phyloP scores from a whole-genome alignment of 805 yeast genomes.

The Kazachstania africana region DNA sequence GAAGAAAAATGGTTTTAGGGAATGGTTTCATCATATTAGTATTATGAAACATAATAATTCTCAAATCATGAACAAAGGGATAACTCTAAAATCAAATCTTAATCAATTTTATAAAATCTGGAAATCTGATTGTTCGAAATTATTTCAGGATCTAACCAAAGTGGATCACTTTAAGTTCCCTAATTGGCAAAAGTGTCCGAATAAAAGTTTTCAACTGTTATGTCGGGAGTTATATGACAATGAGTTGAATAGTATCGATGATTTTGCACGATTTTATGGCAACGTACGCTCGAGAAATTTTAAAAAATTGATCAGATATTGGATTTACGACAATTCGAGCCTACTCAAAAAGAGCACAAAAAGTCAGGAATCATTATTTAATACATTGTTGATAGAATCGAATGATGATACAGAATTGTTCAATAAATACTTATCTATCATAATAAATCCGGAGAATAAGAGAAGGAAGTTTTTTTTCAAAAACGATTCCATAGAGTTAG shows the following conservation, averaged over 20 bases:
- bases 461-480: slow-evolving; percentile 10
- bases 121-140: too few species aligned
- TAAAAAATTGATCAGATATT: slow-evolving; percentile 14
- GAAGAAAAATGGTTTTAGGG: too few species aligned
- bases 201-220: slow-evolving; percentile 6
- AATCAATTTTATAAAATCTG: too few species aligned
- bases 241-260: slow-evolving; percentile 13
- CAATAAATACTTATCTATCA: slow-evolving; percentile 14
- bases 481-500: background rate
- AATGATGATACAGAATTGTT: slow-evolving; percentile 10
- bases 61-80: too few species aligned
- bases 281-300: too few species aligned
- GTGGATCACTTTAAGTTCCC: slow-evolving; percentile 20
- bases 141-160: too few species aligned
- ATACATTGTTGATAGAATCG: slow-evolving; percentile 12
- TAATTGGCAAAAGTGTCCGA: slow-evolving; percentile 18
- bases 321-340: slow-evolving; percentile 20
- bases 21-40: too few species aligned
- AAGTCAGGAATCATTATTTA: slow-evolving; percentile 11
- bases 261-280: slow-evolving; percentile 16
- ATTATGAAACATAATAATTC: too few species aligned
- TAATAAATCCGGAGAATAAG: slow-evolving; percentile 11
- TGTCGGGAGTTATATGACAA: slow-evolving; percentile 12
- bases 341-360: slow-evolving; percentile 5
- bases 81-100: too few species aligned